Evolutionary conservation across 1,284 basidiomycete genomes (phyloP), one percentile per base, ranked within the genome.

Genomic region (Marasmius oreades): DNA sequence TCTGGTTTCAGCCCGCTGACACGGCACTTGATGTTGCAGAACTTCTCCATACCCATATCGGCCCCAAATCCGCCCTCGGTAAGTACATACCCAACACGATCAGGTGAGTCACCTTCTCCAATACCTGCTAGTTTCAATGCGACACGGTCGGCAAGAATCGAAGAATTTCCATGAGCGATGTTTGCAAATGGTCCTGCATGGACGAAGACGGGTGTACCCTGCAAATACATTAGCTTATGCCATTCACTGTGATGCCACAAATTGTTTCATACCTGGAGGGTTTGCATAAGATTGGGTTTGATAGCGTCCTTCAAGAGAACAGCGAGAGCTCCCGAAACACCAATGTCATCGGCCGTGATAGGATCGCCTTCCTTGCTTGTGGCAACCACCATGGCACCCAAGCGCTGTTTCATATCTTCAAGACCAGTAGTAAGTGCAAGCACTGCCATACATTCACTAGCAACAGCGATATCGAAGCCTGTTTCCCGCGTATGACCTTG

Each of bases 21-120:
- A 57, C 97, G 88, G 71, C 96, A 98, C 77, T 99, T 99, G 82
- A 99, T 99, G 77, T 99, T 98, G 82, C 95, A 98, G 82, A 99
- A 99, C 75, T 99, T 95, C 77, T 95, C 93, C 92, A 95, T 93
- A 61, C 95, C 96, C 85, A 99, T 99, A 73, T 99, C 96, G 23
- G 97, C 96, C 61, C 96, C 97, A 73, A 99, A 99, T 23, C 96
- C 96, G 67, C 95, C 96, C 75, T 99, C 96, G 37, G 96, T 99
- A 64, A 99, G 86, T 58, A 99, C 97, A 67, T 98, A 99, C 36
- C 96, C 96, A 45, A 89, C 86, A 57, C 88, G 85, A 56, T 90
- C 86, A 10, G 85, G 65, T 1, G 84, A 76, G 67, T 98, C 96
- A 54, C 95, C 95, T 64, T 91, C 82, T 72, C 99, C 96, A n/a